Evolutionary conservation across 345 rosid species (phyloP).

Genomic region (Aquilaria sinensis): DNA sequence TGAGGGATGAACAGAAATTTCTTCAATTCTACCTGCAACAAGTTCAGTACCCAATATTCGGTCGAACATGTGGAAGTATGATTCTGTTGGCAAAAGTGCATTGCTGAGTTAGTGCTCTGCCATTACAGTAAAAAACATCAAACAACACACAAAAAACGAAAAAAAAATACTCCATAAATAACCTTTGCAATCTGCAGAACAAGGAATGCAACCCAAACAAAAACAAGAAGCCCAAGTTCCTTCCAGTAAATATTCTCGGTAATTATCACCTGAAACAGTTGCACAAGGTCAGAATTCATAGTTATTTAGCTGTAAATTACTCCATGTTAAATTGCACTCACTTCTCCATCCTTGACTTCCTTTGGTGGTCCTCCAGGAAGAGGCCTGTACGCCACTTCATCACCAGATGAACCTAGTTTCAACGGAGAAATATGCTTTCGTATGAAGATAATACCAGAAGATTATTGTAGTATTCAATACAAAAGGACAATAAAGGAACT

Average conservation of each 20-base stretch:
- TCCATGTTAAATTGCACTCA: constrained; percentile 8
- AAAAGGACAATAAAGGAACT: constrained; percentile 17
- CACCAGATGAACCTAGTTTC: constrained; percentile 26
- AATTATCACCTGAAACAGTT: constrained; percentile 37
- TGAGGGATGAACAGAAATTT: background rate
- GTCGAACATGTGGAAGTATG: constrained; percentile 47
- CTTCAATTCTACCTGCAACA: constrained; percentile 43
- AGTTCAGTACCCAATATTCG: constrained; percentile 56
- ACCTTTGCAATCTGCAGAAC: constrained; percentile 71
- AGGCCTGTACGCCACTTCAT: constrained; percentile 51
- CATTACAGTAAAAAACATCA: background rate
- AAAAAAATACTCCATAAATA: constrained; percentile 8
- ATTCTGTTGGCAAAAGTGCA: constrained; percentile 33
- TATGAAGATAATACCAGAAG: background rate
- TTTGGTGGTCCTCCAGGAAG: constrained; percentile 55
- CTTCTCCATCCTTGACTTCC: constrained; percentile 28
- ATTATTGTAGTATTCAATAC: background rate
- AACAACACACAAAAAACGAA: background rate
- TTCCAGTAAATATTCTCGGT: constrained; percentile 70
- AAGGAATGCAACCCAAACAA: constrained; percentile 71
- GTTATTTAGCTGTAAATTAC: background rate
- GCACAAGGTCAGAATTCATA: constrained; percentile 2
- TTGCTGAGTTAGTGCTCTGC: constrained; percentile 13
- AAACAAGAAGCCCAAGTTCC: constrained; percentile 74
- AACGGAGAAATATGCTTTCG: constrained; percentile 1